These are phyloP conservation scores for Neospermospora avenae DNA, from an alignment of 2,329 filamentous ascomycete species.

Conservation along the genomic window DNA sequence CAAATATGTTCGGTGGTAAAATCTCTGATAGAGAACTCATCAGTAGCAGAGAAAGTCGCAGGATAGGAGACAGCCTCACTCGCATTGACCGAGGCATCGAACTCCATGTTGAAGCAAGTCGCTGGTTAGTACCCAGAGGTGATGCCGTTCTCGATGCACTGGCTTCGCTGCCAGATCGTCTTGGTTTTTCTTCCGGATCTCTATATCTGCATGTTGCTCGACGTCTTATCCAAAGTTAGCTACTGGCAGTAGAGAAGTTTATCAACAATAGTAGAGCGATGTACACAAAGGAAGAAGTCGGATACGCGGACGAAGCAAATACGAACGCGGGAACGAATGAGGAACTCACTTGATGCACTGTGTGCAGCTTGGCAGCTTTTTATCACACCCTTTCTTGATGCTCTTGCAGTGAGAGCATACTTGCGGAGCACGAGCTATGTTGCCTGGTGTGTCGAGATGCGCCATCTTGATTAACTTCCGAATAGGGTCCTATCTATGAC, in stretches of 20 bases:
- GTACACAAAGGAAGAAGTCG: background rate
- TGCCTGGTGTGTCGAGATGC: conserved; percentile 4
- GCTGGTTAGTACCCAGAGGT: background rate
- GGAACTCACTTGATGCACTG: conserved; percentile 25
- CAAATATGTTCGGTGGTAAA: conserved; percentile 12
- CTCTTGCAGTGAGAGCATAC: conserved; percentile 27
- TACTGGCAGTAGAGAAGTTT: background rate
- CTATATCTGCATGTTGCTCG: conserved; percentile 23
- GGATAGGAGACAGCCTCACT: conserved; percentile 12
- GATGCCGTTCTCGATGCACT: conserved; percentile 7
- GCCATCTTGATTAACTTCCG: conserved; percentile 4
- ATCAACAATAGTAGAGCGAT: background rate
- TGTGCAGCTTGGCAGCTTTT: conserved; percentile 24
- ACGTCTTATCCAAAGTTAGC: conserved; percentile 14
- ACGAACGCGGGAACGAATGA: background rate
- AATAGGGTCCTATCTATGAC: background rate
- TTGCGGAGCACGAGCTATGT: conserved; percentile 17
- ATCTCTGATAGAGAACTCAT: conserved; percentile 23
- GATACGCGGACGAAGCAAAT: background rate
- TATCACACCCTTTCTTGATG: conserved; percentile 28
- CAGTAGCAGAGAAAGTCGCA: conserved; percentile 21
- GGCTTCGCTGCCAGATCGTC: conserved; percentile 15
- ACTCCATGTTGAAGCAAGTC: conserved; percentile 15
- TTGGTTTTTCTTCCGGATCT: conserved; percentile 14
- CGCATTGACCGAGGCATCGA: conserved; percentile 17